Base-by-base conservation (phyloP, 2,329 filamentous ascomycete species). In the Aspergillus alliaceus region DNA sequence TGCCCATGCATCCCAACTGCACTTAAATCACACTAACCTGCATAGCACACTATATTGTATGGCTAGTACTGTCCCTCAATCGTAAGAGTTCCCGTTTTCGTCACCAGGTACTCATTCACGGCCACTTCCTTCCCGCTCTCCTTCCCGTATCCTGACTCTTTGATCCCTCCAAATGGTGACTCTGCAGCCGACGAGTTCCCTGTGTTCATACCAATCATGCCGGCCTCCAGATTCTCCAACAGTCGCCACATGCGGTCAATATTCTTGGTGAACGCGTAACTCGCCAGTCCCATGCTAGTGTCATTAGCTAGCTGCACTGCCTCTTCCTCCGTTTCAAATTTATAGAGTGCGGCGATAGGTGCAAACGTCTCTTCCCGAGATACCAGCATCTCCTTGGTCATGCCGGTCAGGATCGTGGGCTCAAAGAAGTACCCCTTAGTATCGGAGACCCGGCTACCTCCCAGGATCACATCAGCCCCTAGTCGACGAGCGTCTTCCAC, bases 401-500 rank as follows among this genome's bases (percentile, higher is more conserved):
- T 83, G 4, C 82, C 81, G 0, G 80, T 80, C 39, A 90, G 80
- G 54, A 90, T 82, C 0, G 87, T 90, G 1, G 86, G 87, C 68
- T 88, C 81, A 72, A 90, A 89, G 77, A 89, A 91, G 72, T 87
- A 90, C 58, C 84, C 84, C 56, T 81, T 81, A n/a, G 81, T 80
- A 1, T 77, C 79, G 11, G 77, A 69, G 11, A 76, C 71, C 0
- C 74, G 69, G 6, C 69, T 68, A 1, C 84, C 86, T 12, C 88
- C 88, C 20, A 86, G 75, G 1, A 89, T 74, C n/a, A 89, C 72
- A 44, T 82, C 82, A 1, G 84, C 89, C 2, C 88, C 88, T 37
- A 83, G 80, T 54, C 80, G 80, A 53, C 80, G 79, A 3, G 88
- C 89, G 69, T 90, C 86, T 46, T 83, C 79, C 31, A 90, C 84